Conservation (phyloP, 495 filamentous ascomycete species). For the Tricharina praecox region DNA sequence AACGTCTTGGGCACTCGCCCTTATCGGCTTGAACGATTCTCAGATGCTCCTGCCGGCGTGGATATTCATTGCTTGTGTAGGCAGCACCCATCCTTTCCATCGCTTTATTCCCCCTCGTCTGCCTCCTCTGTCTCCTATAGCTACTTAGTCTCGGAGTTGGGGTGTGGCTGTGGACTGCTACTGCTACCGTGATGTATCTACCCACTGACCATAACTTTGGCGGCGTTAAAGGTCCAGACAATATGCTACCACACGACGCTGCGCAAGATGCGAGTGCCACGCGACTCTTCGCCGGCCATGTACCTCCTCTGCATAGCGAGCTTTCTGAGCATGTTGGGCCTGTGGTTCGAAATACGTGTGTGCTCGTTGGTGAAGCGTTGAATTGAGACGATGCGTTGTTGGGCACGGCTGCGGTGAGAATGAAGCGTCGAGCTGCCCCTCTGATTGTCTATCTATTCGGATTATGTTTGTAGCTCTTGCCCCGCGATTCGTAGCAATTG, state of each 20-base stretch:
- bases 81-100: constrained; percentile 17
- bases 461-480: too few relatives aligned
- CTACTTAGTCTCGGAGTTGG: too few relatives aligned
- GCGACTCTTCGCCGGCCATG: constrained; percentile 16
- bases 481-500: too few relatives aligned
- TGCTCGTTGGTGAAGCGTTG: constrained; percentile 11
- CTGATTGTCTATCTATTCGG: too few relatives aligned
- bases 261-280: constrained; percentile 44
- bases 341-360: constrained; percentile 20
- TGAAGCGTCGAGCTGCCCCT: too few relatives aligned
- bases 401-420: too few relatives aligned
- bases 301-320: constrained; percentile 19
- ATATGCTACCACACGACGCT: constrained; percentile 67
- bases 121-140: too few relatives aligned
- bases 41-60: constrained; percentile 68
- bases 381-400: too few relatives aligned
- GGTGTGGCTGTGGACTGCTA: too few relatives aligned
- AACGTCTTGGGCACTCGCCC: constrained; percentile 61
- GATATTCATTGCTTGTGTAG: constrained; percentile 66
- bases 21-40: constrained; percentile 57
- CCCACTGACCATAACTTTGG: too few relatives aligned
- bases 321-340: constrained; percentile 21
- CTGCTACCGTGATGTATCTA: too few relatives aligned
- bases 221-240: constrained; percentile 67
- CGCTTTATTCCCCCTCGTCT: too few relatives aligned